Percentiles rank a stretch among this genome's conserved stretches.
These are phyloP conservation scores for Somion occarium DNA, from an alignment of 1,284 basidiomycete species.

Conservation along the genomic window DNA sequence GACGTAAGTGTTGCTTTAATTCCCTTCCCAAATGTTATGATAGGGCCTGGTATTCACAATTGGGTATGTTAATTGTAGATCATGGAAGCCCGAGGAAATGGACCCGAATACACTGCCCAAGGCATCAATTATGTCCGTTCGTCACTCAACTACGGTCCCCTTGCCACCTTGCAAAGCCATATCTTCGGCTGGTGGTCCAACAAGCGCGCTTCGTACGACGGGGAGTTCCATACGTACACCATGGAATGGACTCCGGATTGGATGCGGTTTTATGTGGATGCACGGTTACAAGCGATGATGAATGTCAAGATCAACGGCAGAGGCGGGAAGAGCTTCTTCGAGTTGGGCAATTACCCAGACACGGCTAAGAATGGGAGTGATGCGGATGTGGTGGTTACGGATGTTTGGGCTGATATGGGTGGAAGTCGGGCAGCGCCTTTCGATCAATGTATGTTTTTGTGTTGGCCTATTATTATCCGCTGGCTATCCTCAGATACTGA, in stretches of 20 bases:
- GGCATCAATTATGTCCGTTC: constrained; percentile 71
- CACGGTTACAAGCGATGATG: constrained; percentile 46
- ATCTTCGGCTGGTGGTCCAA: constrained; percentile 69
- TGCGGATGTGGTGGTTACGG: constrained; percentile 39
- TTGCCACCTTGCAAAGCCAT: constrained; percentile 45
- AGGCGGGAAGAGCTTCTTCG: constrained; percentile 36
- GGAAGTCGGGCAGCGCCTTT: constrained; percentile 65
- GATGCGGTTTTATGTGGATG: constrained; percentile 53
- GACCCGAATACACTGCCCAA: constrained; percentile 54
- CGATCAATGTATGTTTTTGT: constrained; percentile 52
- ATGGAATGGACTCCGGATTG: constrained; percentile 77
- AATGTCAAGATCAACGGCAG: constrained; percentile 35
- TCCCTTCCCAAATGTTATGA: neutral
- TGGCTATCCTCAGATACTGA: constrained; percentile 6
- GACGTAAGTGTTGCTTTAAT: constrained; percentile 38
- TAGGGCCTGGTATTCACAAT: neutral
- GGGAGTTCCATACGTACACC: constrained; percentile 69
- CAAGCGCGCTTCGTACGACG: constrained; percentile 57
- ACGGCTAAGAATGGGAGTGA: constrained; percentile 42
- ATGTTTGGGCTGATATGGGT: constrained; percentile 42
- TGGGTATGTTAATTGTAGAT: constrained; percentile 39
- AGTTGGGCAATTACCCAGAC: constrained; percentile 29
- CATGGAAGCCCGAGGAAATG: constrained; percentile 69
- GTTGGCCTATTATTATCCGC: neutral
- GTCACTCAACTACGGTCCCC: constrained; percentile 75